phyloP scores from a whole-genome alignment of 2,329 filamentous ascomycete species.

The Ceratocystis variospora region DNA sequence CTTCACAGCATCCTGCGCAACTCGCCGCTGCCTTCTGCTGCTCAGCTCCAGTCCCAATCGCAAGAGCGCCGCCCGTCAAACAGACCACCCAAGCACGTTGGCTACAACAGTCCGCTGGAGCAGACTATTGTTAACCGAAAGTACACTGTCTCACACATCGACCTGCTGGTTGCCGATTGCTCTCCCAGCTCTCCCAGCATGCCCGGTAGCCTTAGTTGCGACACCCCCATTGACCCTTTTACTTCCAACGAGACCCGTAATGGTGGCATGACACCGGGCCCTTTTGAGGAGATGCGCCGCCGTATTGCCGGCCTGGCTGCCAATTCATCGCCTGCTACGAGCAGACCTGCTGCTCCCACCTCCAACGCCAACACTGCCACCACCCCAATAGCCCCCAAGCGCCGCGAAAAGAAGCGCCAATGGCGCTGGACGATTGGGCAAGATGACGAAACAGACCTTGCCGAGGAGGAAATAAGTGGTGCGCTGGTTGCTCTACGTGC shows the following conservation, averaged over 20 bases:
- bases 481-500: constrained; percentile 31
- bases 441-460: constrained; percentile 27
- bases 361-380: not conserved
- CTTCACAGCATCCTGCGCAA: constrained; percentile 53
- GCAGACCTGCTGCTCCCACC: constrained; percentile 29
- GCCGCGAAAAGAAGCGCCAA: constrained; percentile 45
- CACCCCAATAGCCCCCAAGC: constrained; percentile 25
- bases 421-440: constrained; percentile 55
- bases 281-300: constrained; percentile 49
- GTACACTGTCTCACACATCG: constrained; percentile 50
- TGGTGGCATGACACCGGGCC: constrained; percentile 48
- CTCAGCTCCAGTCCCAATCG: constrained; percentile 37
- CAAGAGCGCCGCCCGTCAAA: constrained; percentile 42
- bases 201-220: constrained; percentile 21
- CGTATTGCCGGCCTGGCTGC: constrained; percentile 38
- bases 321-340: constrained; percentile 31
- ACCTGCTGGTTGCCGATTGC: constrained; percentile 43
- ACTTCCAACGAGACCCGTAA: constrained; percentile 42
- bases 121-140: constrained; percentile 50
- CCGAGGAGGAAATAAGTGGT: constrained; percentile 31
- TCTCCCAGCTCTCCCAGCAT: constrained; percentile 24
- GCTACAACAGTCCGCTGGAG: constrained; percentile 48
- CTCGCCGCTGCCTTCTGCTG: constrained; percentile 44
- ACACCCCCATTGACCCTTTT: constrained; percentile 38
- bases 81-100: constrained; percentile 40